Base-by-base conservation (phyloP, 345 rosid species). In the Capsella bursapastoris region DNA sequence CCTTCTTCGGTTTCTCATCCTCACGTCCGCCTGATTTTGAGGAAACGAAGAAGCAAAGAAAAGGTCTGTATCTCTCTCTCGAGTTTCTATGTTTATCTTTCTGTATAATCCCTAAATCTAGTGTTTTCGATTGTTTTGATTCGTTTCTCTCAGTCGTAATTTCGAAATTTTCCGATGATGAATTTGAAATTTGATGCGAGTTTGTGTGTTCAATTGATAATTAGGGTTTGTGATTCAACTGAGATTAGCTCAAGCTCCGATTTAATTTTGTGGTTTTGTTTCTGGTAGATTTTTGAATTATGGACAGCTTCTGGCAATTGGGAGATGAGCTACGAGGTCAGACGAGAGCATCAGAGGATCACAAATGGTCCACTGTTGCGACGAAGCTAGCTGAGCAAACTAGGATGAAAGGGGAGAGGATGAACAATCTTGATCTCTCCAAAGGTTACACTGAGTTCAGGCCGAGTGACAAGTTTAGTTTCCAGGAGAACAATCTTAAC, bases 261-360 rank as follows among this genome's bases (percentile, higher is more conserved):
- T 63, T 72, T 38, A 3, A 38, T 38, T 22, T 22, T 74, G 16
- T 66, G 11, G 35, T 16, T 40, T 27, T 41, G n/a, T 0, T 47
- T 63, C 7, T 27, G 35, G 3, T 70, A 56, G 72, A 14, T 50
- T 77, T 38, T 16, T 29, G 43, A 71, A 10, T 34, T 51, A 78
- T 78, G 81, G 81, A 78, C 28, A 92, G 90, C 86, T 92, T 87
- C 79, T 95, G 99, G 97, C 93, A 92, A 65, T 66, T 95, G 77
- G 99, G 97, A 14, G 99, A 95, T 78, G 97, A 95, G 79, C 93
- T 95, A 18, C 87, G 99, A 70, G 97, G 97, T 63, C 97, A 90
- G 67, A 80, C 92, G 4, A 90, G 85, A 85, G 90, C 79, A 45
- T 64, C 94, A 2, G 97, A 95, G 83, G 99, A 95, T 80, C 90